Conservation (phyloP, 2,329 filamentous ascomycete genomes). For the Botrytis pseudocinerea region DNA sequence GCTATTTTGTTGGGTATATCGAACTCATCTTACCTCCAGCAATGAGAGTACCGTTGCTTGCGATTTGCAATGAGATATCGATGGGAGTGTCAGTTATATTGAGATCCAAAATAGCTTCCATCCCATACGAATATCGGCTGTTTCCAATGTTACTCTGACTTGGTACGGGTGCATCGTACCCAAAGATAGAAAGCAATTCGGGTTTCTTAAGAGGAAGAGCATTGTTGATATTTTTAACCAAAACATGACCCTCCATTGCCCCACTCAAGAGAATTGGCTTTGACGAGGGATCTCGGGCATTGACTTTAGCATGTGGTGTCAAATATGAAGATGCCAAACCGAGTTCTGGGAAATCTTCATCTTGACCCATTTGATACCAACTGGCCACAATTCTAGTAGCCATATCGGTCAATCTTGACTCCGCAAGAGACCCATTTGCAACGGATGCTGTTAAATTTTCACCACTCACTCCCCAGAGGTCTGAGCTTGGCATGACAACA, state of each 20-base stretch:
- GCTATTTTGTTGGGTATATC: background rate
- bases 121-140: background rate
- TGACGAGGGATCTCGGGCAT: constrained; percentile 52
- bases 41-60: background rate
- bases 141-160: background rate
- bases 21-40: background rate
- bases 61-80: background rate
- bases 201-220: constrained; percentile 53
- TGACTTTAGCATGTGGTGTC: constrained; percentile 52
- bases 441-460: constrained; percentile 53
- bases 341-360: constrained; percentile 44
- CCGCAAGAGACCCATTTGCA: constrained; percentile 53
- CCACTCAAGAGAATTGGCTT: constrained; percentile 37
- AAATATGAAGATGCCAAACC: constrained; percentile 54
- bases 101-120: background rate
- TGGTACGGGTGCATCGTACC: constrained; percentile 52
- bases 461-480: constrained; percentile 28
- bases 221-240: constrained; percentile 60
- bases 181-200: constrained; percentile 56
- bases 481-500: constrained; percentile 45
- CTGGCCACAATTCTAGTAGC: constrained; percentile 59
- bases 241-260: constrained; percentile 62
- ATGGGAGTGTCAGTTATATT: background rate
- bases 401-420: constrained; percentile 57
- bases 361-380: constrained; percentile 61